phyloP scores from a whole-genome alignment of 2,329 filamentous ascomycete genomes.

The Colletotrichum sp. region DNA sequence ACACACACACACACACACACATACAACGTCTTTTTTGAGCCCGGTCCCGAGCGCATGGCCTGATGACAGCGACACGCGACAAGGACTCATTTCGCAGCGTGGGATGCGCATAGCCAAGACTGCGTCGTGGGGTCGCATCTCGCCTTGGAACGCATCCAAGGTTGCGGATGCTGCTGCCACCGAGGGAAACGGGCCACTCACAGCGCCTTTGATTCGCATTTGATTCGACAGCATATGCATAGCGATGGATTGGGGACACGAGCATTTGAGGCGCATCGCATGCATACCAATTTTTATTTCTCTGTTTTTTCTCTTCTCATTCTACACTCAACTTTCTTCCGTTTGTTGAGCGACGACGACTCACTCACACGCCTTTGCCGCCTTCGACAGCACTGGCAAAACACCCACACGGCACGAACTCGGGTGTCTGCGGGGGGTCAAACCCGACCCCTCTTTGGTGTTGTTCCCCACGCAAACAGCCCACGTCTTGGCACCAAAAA shows the following conservation, averaged over 20 bases:
- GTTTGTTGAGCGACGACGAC: background rate
- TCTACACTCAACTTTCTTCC: background rate
- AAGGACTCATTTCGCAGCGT: background rate
- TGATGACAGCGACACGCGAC: conserved; percentile 12
- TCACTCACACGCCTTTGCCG: background rate
- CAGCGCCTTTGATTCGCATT: background rate
- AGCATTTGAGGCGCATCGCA: conserved; percentile 19
- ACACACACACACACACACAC: background rate
- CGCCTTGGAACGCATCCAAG: background rate
- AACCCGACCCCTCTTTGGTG: background rate
- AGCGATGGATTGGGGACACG: conserved; percentile 13
- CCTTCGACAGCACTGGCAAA: background rate
- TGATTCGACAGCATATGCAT: conserved; percentile 19
- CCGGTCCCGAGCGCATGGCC: conserved; percentile 12
- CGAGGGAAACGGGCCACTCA: background rate
- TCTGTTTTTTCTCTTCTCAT: background rate
- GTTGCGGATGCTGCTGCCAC: background rate
- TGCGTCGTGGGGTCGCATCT: background rate
- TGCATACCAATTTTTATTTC: background rate
- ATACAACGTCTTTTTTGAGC: background rate
- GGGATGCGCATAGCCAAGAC: conserved; percentile 1
- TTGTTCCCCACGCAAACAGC: background rate
- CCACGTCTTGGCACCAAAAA: background rate
- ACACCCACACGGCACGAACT: conserved; percentile 1
- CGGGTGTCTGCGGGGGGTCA: conserved; percentile 1